Conservation (phyloP, 2,329 filamentous ascomycete genomes). For the Penicillium psychrosexuale region DNA sequence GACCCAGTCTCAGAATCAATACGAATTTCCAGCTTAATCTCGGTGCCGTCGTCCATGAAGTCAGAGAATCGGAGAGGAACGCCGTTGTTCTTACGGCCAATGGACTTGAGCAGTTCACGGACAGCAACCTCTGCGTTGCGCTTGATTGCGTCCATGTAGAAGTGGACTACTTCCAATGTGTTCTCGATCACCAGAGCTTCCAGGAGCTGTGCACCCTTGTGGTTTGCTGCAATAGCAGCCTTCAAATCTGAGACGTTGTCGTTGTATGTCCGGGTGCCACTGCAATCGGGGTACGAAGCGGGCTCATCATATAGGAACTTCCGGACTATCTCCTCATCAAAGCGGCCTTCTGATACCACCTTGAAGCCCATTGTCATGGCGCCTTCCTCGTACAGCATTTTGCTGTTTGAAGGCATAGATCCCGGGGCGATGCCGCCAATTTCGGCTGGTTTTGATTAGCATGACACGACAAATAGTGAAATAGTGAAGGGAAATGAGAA, state of each 20-base stretch:
- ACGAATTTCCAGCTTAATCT: conserved; percentile 66
- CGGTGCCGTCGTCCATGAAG: conserved; percentile 77
- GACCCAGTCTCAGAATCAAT: conserved; percentile 72
- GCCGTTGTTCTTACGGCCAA: conserved; percentile 55
- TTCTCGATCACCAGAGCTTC: conserved; percentile 36
- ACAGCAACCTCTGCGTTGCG: conserved; percentile 72
- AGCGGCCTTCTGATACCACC: conserved; percentile 67
- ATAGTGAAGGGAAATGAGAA: neutral
- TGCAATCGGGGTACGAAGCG: conserved; percentile 67
- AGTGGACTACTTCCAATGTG: conserved; percentile 34
- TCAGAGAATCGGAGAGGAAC: conserved; percentile 59
- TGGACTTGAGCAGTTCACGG: conserved; percentile 43
- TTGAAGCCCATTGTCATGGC: conserved; percentile 59
- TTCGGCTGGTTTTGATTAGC: conserved; percentile 53
- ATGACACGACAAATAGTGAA: neutral
- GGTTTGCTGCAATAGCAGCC: conserved; percentile 46
- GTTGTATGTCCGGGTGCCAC: conserved; percentile 62
- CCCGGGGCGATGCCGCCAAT: conserved; percentile 80
- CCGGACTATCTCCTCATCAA: conserved; percentile 69
- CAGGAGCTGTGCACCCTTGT: conserved; percentile 40
- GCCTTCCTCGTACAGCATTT: conserved; percentile 45
- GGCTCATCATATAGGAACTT: conserved; percentile 67
- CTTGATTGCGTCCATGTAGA: conserved; percentile 52
- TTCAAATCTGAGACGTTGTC: conserved; percentile 49
- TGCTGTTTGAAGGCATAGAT: conserved; percentile 67